These are phyloP conservation scores for Waltiozyma sp. DNA, from an alignment of 1,139 yeast species.

Conservation along the genomic window DNA sequence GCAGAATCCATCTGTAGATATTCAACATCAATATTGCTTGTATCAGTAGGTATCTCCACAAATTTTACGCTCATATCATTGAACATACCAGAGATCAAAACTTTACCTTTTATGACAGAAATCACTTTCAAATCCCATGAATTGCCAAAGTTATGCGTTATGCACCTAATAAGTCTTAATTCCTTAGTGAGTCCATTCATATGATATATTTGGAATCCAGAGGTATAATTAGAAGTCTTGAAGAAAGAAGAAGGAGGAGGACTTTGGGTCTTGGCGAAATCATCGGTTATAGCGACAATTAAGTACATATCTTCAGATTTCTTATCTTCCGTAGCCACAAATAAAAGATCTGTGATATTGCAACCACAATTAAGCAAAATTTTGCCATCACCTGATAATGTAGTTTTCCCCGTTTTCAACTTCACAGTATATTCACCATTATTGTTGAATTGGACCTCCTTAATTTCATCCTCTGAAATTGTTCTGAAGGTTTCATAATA, in stretches of 20 bases:
- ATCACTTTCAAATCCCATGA: constrained; percentile 45
- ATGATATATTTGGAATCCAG: constrained; percentile 40
- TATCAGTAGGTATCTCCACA: constrained; percentile 1
- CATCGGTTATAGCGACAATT: constrained; percentile 38
- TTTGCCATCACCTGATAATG: constrained; percentile 17
- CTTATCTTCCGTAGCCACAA: constrained; percentile 18
- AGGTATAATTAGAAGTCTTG: constrained; percentile 26
- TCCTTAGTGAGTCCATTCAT: constrained; percentile 23
- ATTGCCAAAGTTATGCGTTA: constrained; percentile 42
- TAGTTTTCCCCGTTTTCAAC: constrained; percentile 2
- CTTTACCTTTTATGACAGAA: constrained; percentile 19
- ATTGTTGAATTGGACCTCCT: neutral
- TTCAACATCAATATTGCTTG: constrained; percentile 27
- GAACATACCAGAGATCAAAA: constrained; percentile 40
- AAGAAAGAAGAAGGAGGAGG: neutral
- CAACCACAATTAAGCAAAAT: constrained; percentile 46
- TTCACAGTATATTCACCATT: neutral
- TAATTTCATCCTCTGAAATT: constrained; percentile 3
- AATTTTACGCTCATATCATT: constrained; percentile 56
- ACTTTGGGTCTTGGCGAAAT: neutral
- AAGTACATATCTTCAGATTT: constrained; percentile 28
- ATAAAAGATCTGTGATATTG: constrained; percentile 39
- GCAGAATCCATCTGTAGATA: constrained; percentile 19
- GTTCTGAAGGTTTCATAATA: neutral
- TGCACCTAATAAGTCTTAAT: constrained; percentile 22